Percentiles rank a stretch among this genome's conserved stretches.
phyloP scores from a whole-genome alignment of 2,329 filamentous ascomycete species.

The Parastagonospora nodorum region DNA sequence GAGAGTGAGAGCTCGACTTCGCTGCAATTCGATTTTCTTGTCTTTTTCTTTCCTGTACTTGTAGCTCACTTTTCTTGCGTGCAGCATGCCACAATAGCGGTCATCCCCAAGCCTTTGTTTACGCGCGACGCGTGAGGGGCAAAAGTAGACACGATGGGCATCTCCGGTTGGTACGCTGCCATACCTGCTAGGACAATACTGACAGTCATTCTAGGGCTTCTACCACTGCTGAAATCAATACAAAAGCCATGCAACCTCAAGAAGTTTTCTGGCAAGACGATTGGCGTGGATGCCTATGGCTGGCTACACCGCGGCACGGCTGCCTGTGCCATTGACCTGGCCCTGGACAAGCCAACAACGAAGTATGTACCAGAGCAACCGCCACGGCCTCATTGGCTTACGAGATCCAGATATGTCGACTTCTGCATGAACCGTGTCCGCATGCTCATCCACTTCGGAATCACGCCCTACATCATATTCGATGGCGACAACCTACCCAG shows the following conservation, averaged over 20 bases:
- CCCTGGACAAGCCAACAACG: constrained; percentile 82
- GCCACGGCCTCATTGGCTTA: constrained; percentile 10
- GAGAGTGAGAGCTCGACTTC: constrained; percentile 13
- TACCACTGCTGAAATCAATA: constrained; percentile 93
- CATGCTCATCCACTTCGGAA: constrained; percentile 91
- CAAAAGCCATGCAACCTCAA: constrained; percentile 87
- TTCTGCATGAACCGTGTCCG: constrained; percentile 88
- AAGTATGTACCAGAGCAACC: constrained; percentile 63
- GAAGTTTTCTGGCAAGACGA: constrained; percentile 82
- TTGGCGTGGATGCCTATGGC: constrained; percentile 96
- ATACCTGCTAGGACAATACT: constrained; percentile 27
- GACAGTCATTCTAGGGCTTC: constrained; percentile 66
- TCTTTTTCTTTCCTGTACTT: neutral
- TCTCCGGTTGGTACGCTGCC: constrained; percentile 39
- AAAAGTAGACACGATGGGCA: constrained; percentile 44
- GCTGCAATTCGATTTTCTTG: constrained; percentile 7
- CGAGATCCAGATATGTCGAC: constrained; percentile 74
- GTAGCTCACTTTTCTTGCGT: neutral
- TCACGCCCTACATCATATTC: constrained; percentile 94
- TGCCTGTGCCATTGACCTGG: constrained; percentile 87
- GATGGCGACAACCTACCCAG: constrained; percentile 95
- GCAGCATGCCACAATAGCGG: constrained; percentile 28
- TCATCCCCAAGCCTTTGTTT: constrained; percentile 22
- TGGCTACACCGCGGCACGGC: constrained; percentile 96
- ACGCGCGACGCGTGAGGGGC: constrained; percentile 33